Base-by-base conservation (phyloP, 1,139 yeast species). In the Kazachstania sp. region DNA sequence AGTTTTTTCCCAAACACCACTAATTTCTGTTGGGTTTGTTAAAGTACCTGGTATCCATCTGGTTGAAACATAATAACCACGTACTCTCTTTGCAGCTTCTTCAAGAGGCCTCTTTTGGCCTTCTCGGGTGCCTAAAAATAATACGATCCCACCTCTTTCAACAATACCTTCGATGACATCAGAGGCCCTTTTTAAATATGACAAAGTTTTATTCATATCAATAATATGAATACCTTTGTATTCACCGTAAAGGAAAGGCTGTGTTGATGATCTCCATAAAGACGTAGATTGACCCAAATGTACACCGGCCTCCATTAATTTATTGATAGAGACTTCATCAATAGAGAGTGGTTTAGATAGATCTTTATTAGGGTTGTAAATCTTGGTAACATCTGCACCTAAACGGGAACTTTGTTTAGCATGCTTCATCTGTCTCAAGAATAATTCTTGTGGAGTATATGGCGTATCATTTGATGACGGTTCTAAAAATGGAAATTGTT, bases 31-130 rank as follows among this genome's bases (percentile, higher is more conserved):
- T 48, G 87, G 81, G 68, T 92, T 92, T 44, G 97, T 88, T 56
- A 92, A 74, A 26, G 95, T 85, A 55, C 98, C 98, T 2, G 97
- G 96, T 49, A 86, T 79, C 98, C 98, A 92, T 64, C 92, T 79
- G 46, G 79, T 77, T 37, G 86, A 77, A 30, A 92, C 92, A 60
- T 84, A 87, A 68, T 80, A 87, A 12, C 95, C 96, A 50, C 78
- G 74, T 46, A 82, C 73, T 59, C 95, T 77, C 47, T 73, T 70
- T 3, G 97, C 95, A 6, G 96, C 95, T 53, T 75, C 79, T 60
- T 83, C 83, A 45, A 92, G 77, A 1, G 87, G 76, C 51, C 84
- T 75, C 56, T 79, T 79, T 60, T 86, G 94, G 47, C 88, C 90
- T 47, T 80, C 78, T 46, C 85, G 72, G 8, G 97, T 85, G 28